Evolutionary conservation across 2,329 filamentous ascomycete genomes (phyloP).

Genomic region (Ophiocordyceps robertsii): DNA sequence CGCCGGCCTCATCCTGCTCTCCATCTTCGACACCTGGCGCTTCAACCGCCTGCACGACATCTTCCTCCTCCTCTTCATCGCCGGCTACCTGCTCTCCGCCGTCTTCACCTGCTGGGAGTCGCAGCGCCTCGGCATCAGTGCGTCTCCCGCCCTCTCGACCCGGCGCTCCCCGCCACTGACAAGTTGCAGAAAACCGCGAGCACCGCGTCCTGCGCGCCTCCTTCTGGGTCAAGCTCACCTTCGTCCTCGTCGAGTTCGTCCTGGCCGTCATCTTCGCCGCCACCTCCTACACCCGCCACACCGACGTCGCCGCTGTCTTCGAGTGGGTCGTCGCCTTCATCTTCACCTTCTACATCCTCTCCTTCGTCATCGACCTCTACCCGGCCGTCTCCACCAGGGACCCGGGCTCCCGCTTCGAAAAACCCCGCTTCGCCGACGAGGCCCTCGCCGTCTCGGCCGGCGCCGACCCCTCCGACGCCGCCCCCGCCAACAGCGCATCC

Average conservation of each 20-base stretch:
- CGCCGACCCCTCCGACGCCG: slow-evolving; percentile 2
- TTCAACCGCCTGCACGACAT: slow-evolving; percentile 57
- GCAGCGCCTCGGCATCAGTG: slow-evolving; percentile 65
- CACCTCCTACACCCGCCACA: slow-evolving; percentile 30
- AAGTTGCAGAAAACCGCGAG: slow-evolving; percentile 49
- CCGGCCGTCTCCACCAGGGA: slow-evolving; percentile 55
- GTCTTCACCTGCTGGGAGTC: slow-evolving; percentile 87
- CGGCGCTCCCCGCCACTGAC: not conserved
- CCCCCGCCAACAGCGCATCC: not conserved
- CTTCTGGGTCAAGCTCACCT: slow-evolving; percentile 78
- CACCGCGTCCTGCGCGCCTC: slow-evolving; percentile 60
- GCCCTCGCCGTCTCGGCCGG: not conserved
- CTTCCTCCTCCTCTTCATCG: slow-evolving; percentile 75
- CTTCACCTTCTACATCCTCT: slow-evolving; percentile 78
- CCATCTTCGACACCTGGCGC: slow-evolving; percentile 70
- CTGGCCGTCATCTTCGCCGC: slow-evolving; percentile 64
- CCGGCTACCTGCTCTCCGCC: slow-evolving; percentile 71
- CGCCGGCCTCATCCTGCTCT: slow-evolving; percentile 65
- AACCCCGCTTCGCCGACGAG: slow-evolving; percentile 13
- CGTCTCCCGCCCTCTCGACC: slow-evolving; percentile 11
- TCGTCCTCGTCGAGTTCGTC: slow-evolving; percentile 66
- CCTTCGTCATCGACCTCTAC: slow-evolving; percentile 76
- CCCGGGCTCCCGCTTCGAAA: slow-evolving; percentile 14
- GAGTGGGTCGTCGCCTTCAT: slow-evolving; percentile 72
- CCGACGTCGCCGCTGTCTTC: slow-evolving; percentile 60